Base-by-base conservation (phyloP, 345 rosid genomes). In the Jatropha curcas region DNA sequence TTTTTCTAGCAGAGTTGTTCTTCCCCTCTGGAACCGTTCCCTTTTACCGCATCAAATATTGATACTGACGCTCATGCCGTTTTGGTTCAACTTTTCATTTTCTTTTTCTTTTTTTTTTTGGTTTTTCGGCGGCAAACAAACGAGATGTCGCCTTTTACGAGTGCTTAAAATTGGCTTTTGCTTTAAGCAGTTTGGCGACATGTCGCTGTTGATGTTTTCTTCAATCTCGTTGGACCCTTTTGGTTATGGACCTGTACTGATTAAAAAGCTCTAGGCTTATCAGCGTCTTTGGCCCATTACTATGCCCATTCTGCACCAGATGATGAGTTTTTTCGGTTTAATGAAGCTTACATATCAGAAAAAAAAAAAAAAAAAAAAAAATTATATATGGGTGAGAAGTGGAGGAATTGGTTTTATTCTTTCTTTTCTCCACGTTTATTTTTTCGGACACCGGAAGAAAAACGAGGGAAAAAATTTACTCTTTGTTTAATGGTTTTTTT, bases 401-500 rank as follows among this genome's bases (percentile, higher is more conserved):
- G 43, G 5, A 5, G 43, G 43, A 39, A 39, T n/a, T 2, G 43
- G 43, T 57, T n/a, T 17, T 73, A 65, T 31, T 50, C 5, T 31
- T 1, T 4, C 17, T 2, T 30, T 10, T 6, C 16, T 19, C 43
- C 19, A 43, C 33, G 14, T 72, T 64, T 46, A 45, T 20, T 68
- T 46, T 22, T 17, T 10, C 39, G 45, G 46, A 35, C 10, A 68
- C 24, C 65, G 31, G 27, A 30, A 1, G 12, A 41, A 35, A 71
- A 71, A 67, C 57, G 17, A 45, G 50, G 61, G 58, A 60, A 37
- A 62, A 65, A 31, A 25, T 4, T 19, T 65, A 17, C 11, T 12
- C 17, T 65, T 48, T 4, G 56, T 46, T 68, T 53, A 43, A 68
- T 52, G 60, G 14, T 53, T 52, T n/a, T n/a, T 45, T 33, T 24